Percentiles rank a stretch among this genome's conserved stretches.
Conservation (phyloP, 352 stramenopile species). For the Phytopythium montanum region DNA sequence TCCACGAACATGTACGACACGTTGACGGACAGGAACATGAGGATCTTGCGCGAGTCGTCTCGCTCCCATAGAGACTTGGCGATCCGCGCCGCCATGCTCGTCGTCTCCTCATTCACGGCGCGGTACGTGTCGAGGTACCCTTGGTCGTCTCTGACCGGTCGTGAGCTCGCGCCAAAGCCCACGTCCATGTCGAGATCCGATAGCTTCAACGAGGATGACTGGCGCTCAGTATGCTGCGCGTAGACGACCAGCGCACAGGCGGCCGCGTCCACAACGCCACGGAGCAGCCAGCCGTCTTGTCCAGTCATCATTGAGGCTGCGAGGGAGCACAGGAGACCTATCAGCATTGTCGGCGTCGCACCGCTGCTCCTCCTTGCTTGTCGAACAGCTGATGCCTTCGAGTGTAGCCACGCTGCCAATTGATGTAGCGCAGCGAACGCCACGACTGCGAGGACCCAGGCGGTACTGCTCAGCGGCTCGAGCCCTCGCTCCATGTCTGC, state of each 20-base stretch:
- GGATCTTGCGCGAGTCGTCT: slow-evolving; percentile 69
- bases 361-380: background rate
- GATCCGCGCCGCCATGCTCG: slow-evolving; percentile 16
- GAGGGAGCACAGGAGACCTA: background rate
- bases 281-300: slow-evolving; percentile 1
- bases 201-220: background rate
- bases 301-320: background rate
- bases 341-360: background rate
- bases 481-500: slow-evolving; percentile 13
- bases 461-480: background rate
- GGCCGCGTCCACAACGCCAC: background rate
- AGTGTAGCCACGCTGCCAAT: background rate
- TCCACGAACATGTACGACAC: slow-evolving; percentile 88
- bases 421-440: slow-evolving; percentile 6
- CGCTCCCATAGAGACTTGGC: slow-evolving; percentile 44
- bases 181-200: slow-evolving; percentile 11
- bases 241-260: background rate
- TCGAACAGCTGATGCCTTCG: background rate
- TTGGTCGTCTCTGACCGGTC: slow-evolving; percentile 11
- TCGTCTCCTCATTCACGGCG: slow-evolving; percentile 5
- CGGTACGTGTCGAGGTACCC: slow-evolving; percentile 44
- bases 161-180: slow-evolving; percentile 20
- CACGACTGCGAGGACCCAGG: slow-evolving; percentile 11
- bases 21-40: slow-evolving; percentile 80
- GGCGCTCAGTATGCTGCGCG: background rate